phyloP scores from a whole-genome alignment of 2,329 filamentous ascomycete species.

The Canariomyces notabilis region DNA sequence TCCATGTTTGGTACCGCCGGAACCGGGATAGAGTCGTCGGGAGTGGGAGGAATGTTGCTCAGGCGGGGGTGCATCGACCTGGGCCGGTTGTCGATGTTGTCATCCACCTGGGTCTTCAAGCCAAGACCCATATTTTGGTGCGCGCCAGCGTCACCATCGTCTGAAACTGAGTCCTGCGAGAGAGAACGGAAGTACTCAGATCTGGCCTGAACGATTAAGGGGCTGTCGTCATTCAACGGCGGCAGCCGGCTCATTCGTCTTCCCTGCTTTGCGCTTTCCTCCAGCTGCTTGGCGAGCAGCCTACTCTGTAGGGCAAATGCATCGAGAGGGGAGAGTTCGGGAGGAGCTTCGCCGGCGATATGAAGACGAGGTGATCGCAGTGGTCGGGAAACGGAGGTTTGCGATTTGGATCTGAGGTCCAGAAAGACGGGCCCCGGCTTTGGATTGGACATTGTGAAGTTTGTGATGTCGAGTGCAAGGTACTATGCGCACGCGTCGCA shows the following conservation, averaged over 20 bases:
- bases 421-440: constrained; percentile 50
- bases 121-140: constrained; percentile 41
- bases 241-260: constrained; percentile 80
- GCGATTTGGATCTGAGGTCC: constrained; percentile 55
- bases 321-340: constrained; percentile 88
- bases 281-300: constrained; percentile 78
- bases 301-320: constrained; percentile 91
- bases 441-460: constrained; percentile 42
- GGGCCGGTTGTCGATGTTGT: constrained; percentile 54
- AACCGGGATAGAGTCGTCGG: constrained; percentile 44
- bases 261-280: constrained; percentile 63
- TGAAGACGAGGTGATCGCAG: constrained; percentile 69
- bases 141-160: constrained; percentile 37
- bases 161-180: constrained; percentile 57
- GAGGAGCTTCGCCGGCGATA: constrained; percentile 75
- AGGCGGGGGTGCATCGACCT: constrained; percentile 71
- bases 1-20: constrained; percentile 37
- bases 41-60: constrained; percentile 55
- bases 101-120: constrained; percentile 52
- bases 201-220: constrained; percentile 67
- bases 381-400: constrained; percentile 50
- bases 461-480: not conserved
- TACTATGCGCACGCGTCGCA: constrained; percentile 5
- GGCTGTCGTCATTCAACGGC: constrained; percentile 75
- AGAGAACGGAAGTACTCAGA: constrained; percentile 77